phyloP scores from a whole-genome alignment of 2,329 filamentous ascomycete genomes.

The Fusarium mundagurra region DNA sequence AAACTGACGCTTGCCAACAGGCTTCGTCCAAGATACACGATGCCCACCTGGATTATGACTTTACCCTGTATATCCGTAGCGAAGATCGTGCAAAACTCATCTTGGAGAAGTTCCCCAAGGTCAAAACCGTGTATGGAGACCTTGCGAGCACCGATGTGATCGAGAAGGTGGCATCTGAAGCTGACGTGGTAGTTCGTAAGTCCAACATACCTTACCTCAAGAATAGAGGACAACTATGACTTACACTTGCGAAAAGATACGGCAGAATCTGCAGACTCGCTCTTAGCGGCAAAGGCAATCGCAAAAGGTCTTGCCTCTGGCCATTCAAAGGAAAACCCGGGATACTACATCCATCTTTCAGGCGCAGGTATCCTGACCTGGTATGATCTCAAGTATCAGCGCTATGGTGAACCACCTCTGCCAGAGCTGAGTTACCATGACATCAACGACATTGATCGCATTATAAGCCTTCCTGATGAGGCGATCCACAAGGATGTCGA shows the following conservation, averaged over 20 bases:
- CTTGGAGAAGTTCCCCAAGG: slow-evolving; percentile 56
- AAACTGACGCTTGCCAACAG: slow-evolving; percentile 37
- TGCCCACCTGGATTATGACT: slow-evolving; percentile 58
- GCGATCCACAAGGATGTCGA: slow-evolving; percentile 75
- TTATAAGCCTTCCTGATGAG: slow-evolving; percentile 64
- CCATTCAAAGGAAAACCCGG: slow-evolving; percentile 56
- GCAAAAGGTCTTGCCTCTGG: slow-evolving; percentile 56
- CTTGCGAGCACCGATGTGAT: slow-evolving; percentile 58
- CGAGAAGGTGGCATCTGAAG: slow-evolving; percentile 60
- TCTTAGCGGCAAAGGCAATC: slow-evolving; percentile 54
- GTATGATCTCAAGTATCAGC: slow-evolving; percentile 54
- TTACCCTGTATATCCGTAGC: slow-evolving; percentile 58
- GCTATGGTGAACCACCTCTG: slow-evolving; percentile 56
- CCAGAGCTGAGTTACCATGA: slow-evolving; percentile 66
- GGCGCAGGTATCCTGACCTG: slow-evolving; percentile 60
- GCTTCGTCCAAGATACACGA: slow-evolving; percentile 59
- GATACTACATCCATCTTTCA: slow-evolving; percentile 61
- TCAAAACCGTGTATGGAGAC: slow-evolving; percentile 59
- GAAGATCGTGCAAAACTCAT: slow-evolving; percentile 56
- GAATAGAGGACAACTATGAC: not conserved
- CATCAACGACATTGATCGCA: slow-evolving; percentile 63
- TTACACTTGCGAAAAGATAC: slow-evolving; percentile 50
- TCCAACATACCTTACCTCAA: slow-evolving; percentile 41
- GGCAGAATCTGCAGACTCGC: slow-evolving; percentile 59
- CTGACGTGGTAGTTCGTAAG: slow-evolving; percentile 61